phyloP scores from a whole-genome alignment of 192 early-diverging fungal species.

The Spizellomyces sp. region DNA sequence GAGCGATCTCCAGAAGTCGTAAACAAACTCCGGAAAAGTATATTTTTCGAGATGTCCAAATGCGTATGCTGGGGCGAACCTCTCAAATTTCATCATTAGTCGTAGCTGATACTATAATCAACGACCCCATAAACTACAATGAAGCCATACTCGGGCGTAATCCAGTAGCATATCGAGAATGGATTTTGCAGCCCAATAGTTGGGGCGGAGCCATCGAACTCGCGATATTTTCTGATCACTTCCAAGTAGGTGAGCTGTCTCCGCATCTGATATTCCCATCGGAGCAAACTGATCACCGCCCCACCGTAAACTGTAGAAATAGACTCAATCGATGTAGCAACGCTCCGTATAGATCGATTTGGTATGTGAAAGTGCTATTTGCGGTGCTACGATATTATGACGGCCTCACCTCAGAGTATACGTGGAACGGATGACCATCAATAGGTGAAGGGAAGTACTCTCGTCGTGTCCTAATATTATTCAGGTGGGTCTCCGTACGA shows the following conservation, averaged over 20 bases:
- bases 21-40: conserved; percentile 37
- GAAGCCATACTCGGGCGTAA: conserved; percentile 65
- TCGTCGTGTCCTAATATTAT: conserved; percentile 56
- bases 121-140: conserved; percentile 57
- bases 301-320: conserved; percentile 58
- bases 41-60: not conserved
- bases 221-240: conserved; percentile 72
- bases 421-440: too few relatives aligned
- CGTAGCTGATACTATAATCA: conserved; percentile 38
- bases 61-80: not conserved
- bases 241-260: conserved; percentile 34
- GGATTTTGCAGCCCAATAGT: conserved; percentile 64
- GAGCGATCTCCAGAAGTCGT: conserved; percentile 27
- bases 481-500: conserved; percentile 37
- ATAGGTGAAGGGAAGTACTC: conserved; percentile 47
- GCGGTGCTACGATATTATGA: not conserved
- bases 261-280: not conserved
- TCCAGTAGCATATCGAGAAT: conserved; percentile 59
- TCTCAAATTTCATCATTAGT: not conserved
- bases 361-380: conserved; percentile 49
- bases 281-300: not conserved
- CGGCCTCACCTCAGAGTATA: too few relatives aligned
- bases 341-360: conserved; percentile 70
- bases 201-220: conserved; percentile 91
- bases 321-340: conserved; percentile 72